phyloP scores from a whole-genome alignment of 306 rosid genomes.

The Abrus precatorius region DNA sequence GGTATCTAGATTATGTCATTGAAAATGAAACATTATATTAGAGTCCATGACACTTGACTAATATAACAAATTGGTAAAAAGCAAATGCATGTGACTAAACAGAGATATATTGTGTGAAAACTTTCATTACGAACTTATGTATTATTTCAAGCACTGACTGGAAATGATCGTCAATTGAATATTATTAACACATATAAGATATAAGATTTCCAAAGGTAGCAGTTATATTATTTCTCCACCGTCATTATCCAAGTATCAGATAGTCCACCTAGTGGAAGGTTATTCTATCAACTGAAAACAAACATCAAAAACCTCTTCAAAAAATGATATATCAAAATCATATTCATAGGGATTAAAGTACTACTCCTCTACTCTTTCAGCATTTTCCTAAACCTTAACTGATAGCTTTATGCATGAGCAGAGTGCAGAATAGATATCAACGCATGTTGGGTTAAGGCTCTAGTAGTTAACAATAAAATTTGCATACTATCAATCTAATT shows the following conservation, averaged over 20 bases:
- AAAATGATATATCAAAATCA: not conserved
- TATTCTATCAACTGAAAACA: not conserved
- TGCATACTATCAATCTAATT: not conserved
- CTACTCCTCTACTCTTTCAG: not conserved
- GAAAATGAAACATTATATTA: conserved; percentile 42
- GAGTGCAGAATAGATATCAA: not conserved
- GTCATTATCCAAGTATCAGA: conserved; percentile 10
- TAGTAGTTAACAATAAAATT: not conserved
- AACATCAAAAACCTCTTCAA: not conserved
- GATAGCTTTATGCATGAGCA: not conserved
- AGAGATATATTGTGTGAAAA: conserved; percentile 2
- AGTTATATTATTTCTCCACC: conserved; percentile 1
- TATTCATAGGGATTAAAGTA: not conserved
- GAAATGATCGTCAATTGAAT: conserved; percentile 20
- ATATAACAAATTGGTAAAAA: conserved; percentile 30
- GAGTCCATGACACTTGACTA: conserved; percentile 24
- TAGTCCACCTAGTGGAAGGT: not conserved
- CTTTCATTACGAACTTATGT: conserved; percentile 16
- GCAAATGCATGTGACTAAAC: not conserved
- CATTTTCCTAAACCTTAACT: not conserved
- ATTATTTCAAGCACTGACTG: conserved; percentile 8
- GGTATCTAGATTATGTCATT: conserved; percentile 72
- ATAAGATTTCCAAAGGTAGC: not conserved
- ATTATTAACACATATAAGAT: not conserved
- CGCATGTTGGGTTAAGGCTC: not conserved